Evolutionary conservation across 139 green algal species (phyloP).

Genomic region (Tetradesmus obliquus): DNA sequence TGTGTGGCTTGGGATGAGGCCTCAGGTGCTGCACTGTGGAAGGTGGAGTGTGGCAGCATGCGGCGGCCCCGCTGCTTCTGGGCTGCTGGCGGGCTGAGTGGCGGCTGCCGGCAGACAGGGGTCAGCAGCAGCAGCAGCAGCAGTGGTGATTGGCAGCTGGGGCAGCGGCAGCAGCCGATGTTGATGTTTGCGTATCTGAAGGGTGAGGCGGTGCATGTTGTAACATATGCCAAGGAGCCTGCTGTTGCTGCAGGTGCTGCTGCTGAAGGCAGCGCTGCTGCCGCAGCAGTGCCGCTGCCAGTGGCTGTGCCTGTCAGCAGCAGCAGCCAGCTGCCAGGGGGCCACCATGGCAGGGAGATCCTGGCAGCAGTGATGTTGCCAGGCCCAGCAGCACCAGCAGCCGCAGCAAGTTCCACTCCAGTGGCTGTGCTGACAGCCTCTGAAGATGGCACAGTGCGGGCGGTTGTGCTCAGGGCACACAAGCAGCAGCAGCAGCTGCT

Average conservation of each 20-base stretch:
- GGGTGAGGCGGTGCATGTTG: constrained; percentile 1
- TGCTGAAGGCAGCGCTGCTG: constrained; percentile 4
- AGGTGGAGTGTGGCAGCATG: constrained; percentile 15
- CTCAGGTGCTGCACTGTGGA: background rate
- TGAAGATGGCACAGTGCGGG: constrained; percentile 32
- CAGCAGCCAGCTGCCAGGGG: background rate
- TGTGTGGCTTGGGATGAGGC: constrained; percentile 34
- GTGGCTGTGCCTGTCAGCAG: background rate
- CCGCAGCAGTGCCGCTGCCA: background rate
- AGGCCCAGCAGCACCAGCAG: constrained; percentile 32
- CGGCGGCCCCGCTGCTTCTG: constrained; percentile 9
- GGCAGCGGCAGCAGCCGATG: constrained; percentile 18
- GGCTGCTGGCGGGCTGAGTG: background rate
- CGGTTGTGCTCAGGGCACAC: background rate
- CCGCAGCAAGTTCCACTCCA: background rate
- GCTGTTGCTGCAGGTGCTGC: background rate
- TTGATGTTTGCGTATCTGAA: constrained; percentile 22
- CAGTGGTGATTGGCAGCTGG: background rate
- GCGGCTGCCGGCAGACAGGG: background rate
- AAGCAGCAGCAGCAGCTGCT: constrained; percentile 20
- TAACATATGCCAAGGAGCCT: background rate
- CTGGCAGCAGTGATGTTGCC: constrained; percentile 23
- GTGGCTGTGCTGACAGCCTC: constrained; percentile 13
- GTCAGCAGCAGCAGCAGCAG: constrained; percentile 31
- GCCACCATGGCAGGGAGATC: constrained; percentile 22